Percentiles rank a stretch among this genome's conserved stretches.
Conservation (phyloP, 805 yeast species). For the Saccharomycopsis fibuligera region DNA sequence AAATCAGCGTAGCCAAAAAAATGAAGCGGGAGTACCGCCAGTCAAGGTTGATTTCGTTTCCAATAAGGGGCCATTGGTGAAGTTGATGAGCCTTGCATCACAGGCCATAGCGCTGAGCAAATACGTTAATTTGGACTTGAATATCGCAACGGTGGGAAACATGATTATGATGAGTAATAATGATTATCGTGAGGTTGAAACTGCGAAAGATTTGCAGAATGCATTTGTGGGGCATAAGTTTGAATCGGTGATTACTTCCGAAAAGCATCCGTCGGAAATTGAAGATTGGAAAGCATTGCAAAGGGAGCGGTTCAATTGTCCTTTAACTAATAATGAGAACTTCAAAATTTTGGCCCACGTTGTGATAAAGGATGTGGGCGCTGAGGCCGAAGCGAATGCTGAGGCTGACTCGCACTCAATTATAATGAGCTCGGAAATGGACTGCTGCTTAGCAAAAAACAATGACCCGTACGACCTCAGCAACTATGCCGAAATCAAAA, state of each 20-base stretch:
- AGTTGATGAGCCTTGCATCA: background rate
- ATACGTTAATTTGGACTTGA: background rate
- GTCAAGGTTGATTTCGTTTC: background rate
- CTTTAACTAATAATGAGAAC: background rate
- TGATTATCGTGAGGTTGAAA: background rate
- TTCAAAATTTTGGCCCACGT: background rate
- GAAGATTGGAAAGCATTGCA: background rate
- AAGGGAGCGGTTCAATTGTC: background rate
- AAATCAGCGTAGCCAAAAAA: background rate
- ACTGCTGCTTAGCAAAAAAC: background rate
- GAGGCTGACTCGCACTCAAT: background rate
- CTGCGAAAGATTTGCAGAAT: background rate
- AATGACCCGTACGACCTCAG: background rate
- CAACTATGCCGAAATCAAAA: background rate
- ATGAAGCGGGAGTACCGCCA: background rate
- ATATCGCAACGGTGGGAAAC: background rate
- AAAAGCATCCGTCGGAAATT: background rate
- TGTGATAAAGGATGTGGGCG: background rate
- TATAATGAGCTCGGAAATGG: background rate
- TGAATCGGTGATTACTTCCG: background rate
- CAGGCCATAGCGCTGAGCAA: background rate
- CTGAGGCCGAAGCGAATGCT: background rate
- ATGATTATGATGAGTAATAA: background rate
- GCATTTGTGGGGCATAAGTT: background rate
- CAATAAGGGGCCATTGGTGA: background rate